Conservation (phyloP, 148 eudicot species). For the Silene uniflora region DNA sequence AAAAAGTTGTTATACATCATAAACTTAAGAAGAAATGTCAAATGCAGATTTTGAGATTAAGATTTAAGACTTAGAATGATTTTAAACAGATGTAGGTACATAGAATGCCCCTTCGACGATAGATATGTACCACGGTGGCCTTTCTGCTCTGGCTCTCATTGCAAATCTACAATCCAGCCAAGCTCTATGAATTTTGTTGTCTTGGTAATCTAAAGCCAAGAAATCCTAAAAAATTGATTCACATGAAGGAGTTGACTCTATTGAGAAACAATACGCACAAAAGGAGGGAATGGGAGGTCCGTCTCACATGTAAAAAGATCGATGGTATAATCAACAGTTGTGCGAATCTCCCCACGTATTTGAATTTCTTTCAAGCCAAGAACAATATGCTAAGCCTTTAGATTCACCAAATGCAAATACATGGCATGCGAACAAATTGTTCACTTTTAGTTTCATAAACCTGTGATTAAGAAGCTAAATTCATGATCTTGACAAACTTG, state of each 20-base stretch:
- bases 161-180: constrained; percentile 99
- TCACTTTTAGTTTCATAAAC: constrained; percentile 8
- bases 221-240: constrained; percentile 9
- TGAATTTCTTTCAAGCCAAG: constrained; percentile 98
- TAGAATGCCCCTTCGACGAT: constrained; percentile 98
- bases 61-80: neutral
- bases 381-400: constrained; percentile 95
- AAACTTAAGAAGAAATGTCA: neutral
- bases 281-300: neutral
- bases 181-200: constrained; percentile 94
- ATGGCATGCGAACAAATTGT: constrained; percentile 56
- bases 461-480: constrained; percentile 2
- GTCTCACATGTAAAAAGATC: constrained; percentile 86
- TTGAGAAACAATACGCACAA: neutral
- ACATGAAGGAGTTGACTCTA: neutral
- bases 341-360: constrained; percentile 95
- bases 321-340: constrained; percentile 95
- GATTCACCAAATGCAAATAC: constrained; percentile 99
- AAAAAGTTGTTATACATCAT: neutral
- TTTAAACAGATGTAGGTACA: constrained; percentile 50
- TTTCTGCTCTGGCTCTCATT: constrained; percentile 99
- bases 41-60: constrained; percentile 4
- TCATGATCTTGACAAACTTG: neutral
- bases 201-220: constrained; percentile 86
- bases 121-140: constrained; percentile 99